These are phyloP conservation scores for Ambrosiella cleistominuta DNA, from an alignment of 2,329 filamentous ascomycete genomes.

Conservation along the genomic window DNA sequence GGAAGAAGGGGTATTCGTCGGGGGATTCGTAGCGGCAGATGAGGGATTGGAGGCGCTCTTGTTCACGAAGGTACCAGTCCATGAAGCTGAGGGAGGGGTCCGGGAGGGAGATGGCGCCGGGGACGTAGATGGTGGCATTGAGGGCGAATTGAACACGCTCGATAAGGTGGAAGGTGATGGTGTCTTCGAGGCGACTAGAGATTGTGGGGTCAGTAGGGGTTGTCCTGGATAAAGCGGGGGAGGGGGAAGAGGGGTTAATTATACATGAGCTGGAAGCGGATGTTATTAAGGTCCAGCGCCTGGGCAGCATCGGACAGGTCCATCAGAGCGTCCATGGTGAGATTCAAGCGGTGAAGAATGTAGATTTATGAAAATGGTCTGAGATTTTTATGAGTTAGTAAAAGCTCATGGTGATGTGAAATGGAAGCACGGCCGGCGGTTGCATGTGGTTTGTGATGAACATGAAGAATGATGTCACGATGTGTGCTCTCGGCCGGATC, in stretches of 20 bases:
- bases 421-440: too few species aligned
- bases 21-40: slow-evolving; percentile 91
- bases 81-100: slow-evolving; percentile 60
- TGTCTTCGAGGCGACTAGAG: slow-evolving; percentile 83
- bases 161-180: slow-evolving; percentile 91
- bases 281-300: slow-evolving; percentile 77
- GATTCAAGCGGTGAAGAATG: not conserved
- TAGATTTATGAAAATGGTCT: not conserved
- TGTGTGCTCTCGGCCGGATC: too few species aligned
- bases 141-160: slow-evolving; percentile 95
- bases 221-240: not conserved
- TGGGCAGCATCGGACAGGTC: slow-evolving; percentile 71
- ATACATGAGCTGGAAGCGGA: slow-evolving; percentile 86
- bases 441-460: too few species aligned
- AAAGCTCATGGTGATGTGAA: too few species aligned
- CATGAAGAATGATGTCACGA: too few species aligned
- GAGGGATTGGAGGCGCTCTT: slow-evolving; percentile 78
- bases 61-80: slow-evolving; percentile 83
- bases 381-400: not conserved
- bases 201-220: not conserved
- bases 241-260: slow-evolving; percentile 16
- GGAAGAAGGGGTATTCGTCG: slow-evolving; percentile 97
- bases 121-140: slow-evolving; percentile 70
- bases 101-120: slow-evolving; percentile 66
- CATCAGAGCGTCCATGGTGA: slow-evolving; percentile 70